Evolutionary conservation across 2,329 filamentous ascomycete genomes (phyloP), one percentile per base, ranked within the genome.

Genomic region (Colletotrichum cereale): DNA sequence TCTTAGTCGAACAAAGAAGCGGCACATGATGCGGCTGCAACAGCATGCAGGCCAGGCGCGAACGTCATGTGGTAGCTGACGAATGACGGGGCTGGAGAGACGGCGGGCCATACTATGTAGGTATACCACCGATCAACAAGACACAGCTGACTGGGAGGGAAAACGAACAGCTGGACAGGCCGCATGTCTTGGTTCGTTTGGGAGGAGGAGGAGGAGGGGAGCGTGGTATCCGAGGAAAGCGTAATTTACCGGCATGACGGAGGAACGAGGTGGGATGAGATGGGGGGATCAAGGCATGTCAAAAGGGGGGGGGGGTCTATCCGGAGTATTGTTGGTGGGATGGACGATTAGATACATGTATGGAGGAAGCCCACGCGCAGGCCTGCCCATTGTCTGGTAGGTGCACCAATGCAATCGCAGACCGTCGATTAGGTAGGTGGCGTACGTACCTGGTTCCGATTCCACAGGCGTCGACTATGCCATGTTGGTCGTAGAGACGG

Each of bases 11-110:
- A 69, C 69, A 69, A 64, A 68, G 66, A 16, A 48, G 24, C 42
- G 58, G 52, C 68, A 71, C 65, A 71, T 69, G 66, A 72, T 72
- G 65, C 69, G 66, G 69, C 69, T 72, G 36, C 38, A 47, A 47
- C 44, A n/a, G 44, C n/a, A 2, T 47, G 12, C 10, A 55, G 44
- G 38, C 34, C 61, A 58, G 65, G 52, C 65, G 47, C 16, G 31
- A 57, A 69, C 69, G 60, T 72, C 69, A 72, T 72, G 69, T 72
- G 69, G 65, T 69, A 36, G 38, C 58, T 48, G 53, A 42, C 69
- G 65, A 69, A 69, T 72, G 69, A 72, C 62, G 47, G 50, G 48
- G 29, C 38, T 5, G 14, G n/a, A 34, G 47, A 47, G 40, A 18
- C 16, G 8, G 38, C 50, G 38, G 48, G 26, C 48, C 50, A 55